phyloP scores from a whole-genome alignment of 2,329 filamentous ascomycete species.

The Colletotrichum tanaceti region DNA sequence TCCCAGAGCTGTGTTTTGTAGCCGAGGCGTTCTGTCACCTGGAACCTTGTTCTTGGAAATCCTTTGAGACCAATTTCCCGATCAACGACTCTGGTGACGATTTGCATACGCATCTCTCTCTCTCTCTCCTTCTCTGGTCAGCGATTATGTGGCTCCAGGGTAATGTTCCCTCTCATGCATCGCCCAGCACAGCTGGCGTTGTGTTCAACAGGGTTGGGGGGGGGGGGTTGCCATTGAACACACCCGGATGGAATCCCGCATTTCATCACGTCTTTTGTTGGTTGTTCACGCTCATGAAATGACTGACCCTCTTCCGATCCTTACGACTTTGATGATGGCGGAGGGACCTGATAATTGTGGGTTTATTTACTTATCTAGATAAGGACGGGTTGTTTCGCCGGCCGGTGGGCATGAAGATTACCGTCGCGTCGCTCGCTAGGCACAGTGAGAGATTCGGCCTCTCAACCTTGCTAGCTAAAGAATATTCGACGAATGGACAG shows the following conservation, averaged over 20 bases:
- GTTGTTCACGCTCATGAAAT: constrained; percentile 30
- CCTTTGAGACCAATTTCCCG: constrained; percentile 9
- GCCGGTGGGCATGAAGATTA: constrained; percentile 8
- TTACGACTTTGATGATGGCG: constrained; percentile 40
- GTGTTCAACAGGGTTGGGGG: no score
- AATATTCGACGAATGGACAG: constrained; percentile 33
- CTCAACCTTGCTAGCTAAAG: constrained; percentile 35
- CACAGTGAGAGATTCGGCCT: constrained; percentile 10
- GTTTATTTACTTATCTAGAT: not conserved
- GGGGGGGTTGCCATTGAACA: not conserved
- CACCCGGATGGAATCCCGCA: not conserved
- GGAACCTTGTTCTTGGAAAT: constrained; percentile 36
- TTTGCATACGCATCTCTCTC: constrained; percentile 9
- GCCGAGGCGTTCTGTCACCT: constrained; percentile 7
- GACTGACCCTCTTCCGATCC: constrained; percentile 40
- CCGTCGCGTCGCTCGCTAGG: constrained; percentile 31
- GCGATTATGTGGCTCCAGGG: not conserved
- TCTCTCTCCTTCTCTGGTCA: not conserved
- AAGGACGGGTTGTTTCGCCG: not conserved
- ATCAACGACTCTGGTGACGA: constrained; percentile 5
- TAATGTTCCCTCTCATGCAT: no score
- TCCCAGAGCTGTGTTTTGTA: not conserved
- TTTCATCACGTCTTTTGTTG: constrained; percentile 27
- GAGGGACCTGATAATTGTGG: constrained; percentile 22
- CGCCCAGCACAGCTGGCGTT: no score